Evolutionary conservation across 2,329 filamentous ascomycete genomes (phyloP), one percentile per base, ranked within the genome.

Genomic region (Colletotrichum sp.): DNA sequence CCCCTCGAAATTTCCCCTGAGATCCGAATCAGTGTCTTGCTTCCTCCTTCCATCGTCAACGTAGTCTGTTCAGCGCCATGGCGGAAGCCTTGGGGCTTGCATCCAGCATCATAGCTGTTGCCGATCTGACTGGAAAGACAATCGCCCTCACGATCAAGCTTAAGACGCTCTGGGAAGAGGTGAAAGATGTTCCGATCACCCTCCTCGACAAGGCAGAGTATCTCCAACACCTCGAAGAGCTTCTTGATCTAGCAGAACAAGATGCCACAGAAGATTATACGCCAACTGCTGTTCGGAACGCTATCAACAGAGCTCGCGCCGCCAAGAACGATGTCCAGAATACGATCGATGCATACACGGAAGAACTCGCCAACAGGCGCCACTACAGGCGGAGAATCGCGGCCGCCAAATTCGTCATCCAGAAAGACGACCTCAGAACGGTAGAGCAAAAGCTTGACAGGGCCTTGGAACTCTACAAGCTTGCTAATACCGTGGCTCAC

Each of bases 181-280:
- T 52, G 0, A 52, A 52, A 21, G 43, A 52, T 21, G 10, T 52
- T 0, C 43, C 43, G 0, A 1, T 13, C 0, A 13, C n/a, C n/a
- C 43, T 52, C 0, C 6, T 52, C 4, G 10, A 52, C 0, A 52
- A 52, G 10, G 43, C 43, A 0, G 43, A 52, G 10, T 0, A 52
- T 52, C 43, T 52, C 1, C 43, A 21, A 1, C 0, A 52, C 4
- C 43, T 21, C n/a, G 43, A 52, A 7, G 43, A 21, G 43, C n/a
- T 52, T 52, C n/a, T 52, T 1, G 10, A 21, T 0, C 18, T 48
- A 13, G 43, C 43, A 52, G 43, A 52, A 52, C 3, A 52, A 52
- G n/a, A 52, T 7, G 43, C 43, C 15, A 2, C 43, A 7, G n/a
- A 48, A 13, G 2, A 21, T 21, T 2, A 0, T 3, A 48, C 10